These are phyloP conservation scores for Sugiyamaella smithiae DNA, from an alignment of 805 yeast genomes.

Conservation along the genomic window DNA sequence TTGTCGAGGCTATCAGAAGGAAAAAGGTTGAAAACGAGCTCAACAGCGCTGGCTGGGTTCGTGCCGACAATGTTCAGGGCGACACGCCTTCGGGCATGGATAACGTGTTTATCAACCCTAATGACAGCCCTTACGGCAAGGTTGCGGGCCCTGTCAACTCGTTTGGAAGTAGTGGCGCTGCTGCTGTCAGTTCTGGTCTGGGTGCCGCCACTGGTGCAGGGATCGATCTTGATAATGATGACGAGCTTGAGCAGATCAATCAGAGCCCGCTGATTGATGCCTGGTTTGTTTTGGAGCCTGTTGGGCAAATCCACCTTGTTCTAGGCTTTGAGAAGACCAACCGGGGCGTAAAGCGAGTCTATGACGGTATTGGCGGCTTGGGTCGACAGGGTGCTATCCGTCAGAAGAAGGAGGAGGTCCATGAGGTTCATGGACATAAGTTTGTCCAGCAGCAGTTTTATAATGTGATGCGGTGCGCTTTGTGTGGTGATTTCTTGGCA, in stretches of 20 bases:
- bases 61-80: conserved; percentile 49
- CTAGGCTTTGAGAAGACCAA: conserved; percentile 75
- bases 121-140: background rate
- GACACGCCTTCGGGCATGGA: conserved; percentile 39
- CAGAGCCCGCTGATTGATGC: conserved; percentile 46
- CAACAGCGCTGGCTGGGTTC: conserved; percentile 80
- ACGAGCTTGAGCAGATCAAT: background rate
- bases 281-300: conserved; percentile 92
- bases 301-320: conserved; percentile 80
- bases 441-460: conserved; percentile 94
- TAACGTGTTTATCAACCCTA: conserved; percentile 4
- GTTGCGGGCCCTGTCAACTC: background rate
- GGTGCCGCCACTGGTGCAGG: conserved; percentile 7
- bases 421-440: conserved; percentile 95
- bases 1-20: conserved; percentile 92
- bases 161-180: conserved; percentile 5
- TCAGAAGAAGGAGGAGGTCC: conserved; percentile 78
- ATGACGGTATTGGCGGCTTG: conserved; percentile 56
- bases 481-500: conserved; percentile 92
- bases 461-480: conserved; percentile 95
- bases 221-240: background rate
- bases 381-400: conserved; percentile 98
- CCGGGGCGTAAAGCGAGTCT: conserved; percentile 42
- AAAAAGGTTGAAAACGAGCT: conserved; percentile 74
- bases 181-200: background rate